Base-by-base conservation (phyloP, 1,284 basidiomycete genomes). In the Mixia osmundae region DNA sequence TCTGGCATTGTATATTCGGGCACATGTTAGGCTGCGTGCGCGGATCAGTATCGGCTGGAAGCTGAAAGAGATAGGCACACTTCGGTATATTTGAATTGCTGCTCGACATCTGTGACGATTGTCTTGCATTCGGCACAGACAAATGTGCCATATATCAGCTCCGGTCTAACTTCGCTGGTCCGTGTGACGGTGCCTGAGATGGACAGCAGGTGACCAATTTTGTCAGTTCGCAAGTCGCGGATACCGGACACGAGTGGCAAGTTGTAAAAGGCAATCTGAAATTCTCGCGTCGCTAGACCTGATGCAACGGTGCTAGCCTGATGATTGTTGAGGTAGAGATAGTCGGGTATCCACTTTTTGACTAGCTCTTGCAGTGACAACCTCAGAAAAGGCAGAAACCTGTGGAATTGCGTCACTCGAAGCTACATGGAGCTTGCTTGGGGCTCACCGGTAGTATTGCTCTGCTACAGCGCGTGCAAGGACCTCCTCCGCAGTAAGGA, bases 81-180 rank as follows among this genome's bases (percentile, higher is more conserved):
- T 63, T 97, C 91, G 16, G 91, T 99, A 57, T 95, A 97, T 57
- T 94, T 95, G 68, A 97, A 99, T 55, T 99, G 91, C 54, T 99
- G 91, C 55, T 99, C 91, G 36, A 99, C 75, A 49, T 95, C 87
- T 41, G 76, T 70, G n/a, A 94, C 74, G 6, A 75, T 62, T 25
- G 76, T 77, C 36, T 70, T 68, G 56, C 91, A 99, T 29, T 75
- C 66, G 53, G 79, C 74, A 52, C 91, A 99, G 32, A 76, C 71
- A 55, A 95, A 97, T 37, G 79, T 87, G 14, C 87, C 91, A 49
- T 69, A 85, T 12, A 95, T 64, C 30, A 99, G 60, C 58, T 99
- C 91, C 3, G 91, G 91, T 18, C 91, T 67, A 31, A 97, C 91
- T 61, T 99, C 91, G 46, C 79, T 87, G 2, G 91, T 99, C 33